A percentile compares a stretch with the other conserved stretches of the same genome.
Conservation (phyloP, 129 eudicot species). For the Scalesia atractyloides region DNA sequence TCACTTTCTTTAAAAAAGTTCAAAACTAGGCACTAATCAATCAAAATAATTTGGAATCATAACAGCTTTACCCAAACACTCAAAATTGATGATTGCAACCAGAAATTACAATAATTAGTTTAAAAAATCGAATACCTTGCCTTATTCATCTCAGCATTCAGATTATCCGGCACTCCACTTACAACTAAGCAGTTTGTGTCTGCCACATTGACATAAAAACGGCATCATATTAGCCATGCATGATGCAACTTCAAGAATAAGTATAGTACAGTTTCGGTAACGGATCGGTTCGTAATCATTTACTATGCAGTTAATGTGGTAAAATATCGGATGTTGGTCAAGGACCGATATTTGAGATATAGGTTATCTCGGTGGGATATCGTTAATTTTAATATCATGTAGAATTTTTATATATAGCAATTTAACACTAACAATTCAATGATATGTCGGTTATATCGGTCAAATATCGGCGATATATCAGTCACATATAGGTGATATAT, state of each 20-base stretch:
- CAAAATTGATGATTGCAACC: not conserved
- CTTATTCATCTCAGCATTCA: constrained; percentile 71
- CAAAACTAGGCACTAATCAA: not conserved
- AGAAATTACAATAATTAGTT: not conserved
- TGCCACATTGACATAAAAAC: constrained; percentile 34
- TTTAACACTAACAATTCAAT: no score
- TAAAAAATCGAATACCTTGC: constrained; percentile 58
- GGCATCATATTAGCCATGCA: constrained; percentile 11
- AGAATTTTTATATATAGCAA: no score
- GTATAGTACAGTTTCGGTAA: not conserved
- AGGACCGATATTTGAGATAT: no score
- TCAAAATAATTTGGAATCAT: not conserved
- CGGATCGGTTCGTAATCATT: not conserved
- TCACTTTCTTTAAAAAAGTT: not conserved
- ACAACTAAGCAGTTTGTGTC: constrained; percentile 87
- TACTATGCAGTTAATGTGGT: no score
- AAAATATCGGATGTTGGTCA: no score
- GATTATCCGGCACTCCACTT: constrained; percentile 47
- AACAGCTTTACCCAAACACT: constrained; percentile 1
- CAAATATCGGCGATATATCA: no score
- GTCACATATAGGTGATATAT: no score
- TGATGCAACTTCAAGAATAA: not conserved
- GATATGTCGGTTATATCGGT: no score
- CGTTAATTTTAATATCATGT: no score
- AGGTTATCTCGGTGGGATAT: no score